These are phyloP conservation scores for Plasmopara halstedii DNA, from an alignment of 352 stramenopile species.

Conservation along the genomic window DNA sequence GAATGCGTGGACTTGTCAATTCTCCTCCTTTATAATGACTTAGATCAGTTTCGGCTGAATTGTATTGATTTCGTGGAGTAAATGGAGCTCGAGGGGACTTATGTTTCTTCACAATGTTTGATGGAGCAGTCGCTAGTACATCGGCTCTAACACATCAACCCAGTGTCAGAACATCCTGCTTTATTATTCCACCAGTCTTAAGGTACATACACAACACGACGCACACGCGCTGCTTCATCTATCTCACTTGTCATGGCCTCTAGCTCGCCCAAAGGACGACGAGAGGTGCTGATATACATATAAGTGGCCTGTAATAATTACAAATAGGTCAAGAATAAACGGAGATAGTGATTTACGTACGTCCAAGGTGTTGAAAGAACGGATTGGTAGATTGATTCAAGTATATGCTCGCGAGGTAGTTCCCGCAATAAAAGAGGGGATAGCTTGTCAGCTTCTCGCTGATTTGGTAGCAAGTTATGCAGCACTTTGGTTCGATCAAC, in stretches of 20 bases:
- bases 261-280: constrained; percentile 34
- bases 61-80: constrained; percentile 8
- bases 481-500: constrained; percentile 52
- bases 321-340: neutral
- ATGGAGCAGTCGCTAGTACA: constrained; percentile 5
- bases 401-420: constrained; percentile 56
- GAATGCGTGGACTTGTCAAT: constrained; percentile 6
- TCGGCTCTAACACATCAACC: constrained; percentile 7
- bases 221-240: constrained; percentile 15
- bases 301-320: neutral
- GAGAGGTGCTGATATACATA: constrained; percentile 15
- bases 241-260: constrained; percentile 22
- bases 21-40: constrained; percentile 8
- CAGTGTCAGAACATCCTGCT: neutral
- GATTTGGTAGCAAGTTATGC: constrained; percentile 19
- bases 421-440: constrained; percentile 53
- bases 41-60: neutral
- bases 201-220: constrained; percentile 8
- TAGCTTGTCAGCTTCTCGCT: neutral
- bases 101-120: constrained; percentile 6
- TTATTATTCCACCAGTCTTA: neutral
- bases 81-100: constrained; percentile 15
- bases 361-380: constrained; percentile 56
- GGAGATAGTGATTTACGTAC: constrained; percentile 28
- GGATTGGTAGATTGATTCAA: constrained; percentile 73